Evolutionary conservation across 73 alveolate genomes (phyloP), one percentile per base, ranked within the genome.

Genomic region (Paramecium pentaurelia): DNA sequence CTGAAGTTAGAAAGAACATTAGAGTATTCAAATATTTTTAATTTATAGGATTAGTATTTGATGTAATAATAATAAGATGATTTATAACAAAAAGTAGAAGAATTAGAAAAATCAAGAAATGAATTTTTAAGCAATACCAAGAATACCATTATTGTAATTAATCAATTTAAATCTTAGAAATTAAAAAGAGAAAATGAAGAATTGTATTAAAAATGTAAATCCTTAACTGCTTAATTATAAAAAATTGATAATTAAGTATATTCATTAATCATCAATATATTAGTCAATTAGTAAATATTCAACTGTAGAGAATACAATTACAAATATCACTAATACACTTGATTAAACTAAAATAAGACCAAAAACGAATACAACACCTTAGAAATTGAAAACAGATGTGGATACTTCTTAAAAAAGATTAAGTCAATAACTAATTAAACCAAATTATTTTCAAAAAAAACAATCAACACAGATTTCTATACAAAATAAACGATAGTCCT

Each of bases 111-210:
- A 37, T 37, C 64, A 9, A 73, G 87, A 73, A 44, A 73, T 37
- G 87, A 73, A 38, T 40, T 73, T 9, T 73, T 73, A 73, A 37
- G 18, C 2, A 73, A 73, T n/a, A 73, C 87, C 3, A 73, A 73
- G 27, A 73, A 36, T 40, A 37, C 60, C 1, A 73, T 73, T 14
- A 73, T 37, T 73, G 87, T 73, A 73, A 73, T 27, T 0, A 68
- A 2, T 73, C 30, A 16, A 40, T 37, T 30, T 60, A n/a, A 34
- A 73, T 34, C 16, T 6, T 73, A 73, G 87, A 73, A 73, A 73
- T 73, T 73, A 40, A 73, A 73, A 73, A 32, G 87, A 73, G 87
- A 73, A 73, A 73, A 73, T 8, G 87, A 73, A 18, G 87, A 73
- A 18, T 22, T 73, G 18, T 73, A 73, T 73, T 73, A 73, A 18